A percentile compares a stretch with the other conserved stretches of the same genome.
phyloP scores from a whole-genome alignment of 768 basidiomycete species.

The Amanita molliuscula region DNA sequence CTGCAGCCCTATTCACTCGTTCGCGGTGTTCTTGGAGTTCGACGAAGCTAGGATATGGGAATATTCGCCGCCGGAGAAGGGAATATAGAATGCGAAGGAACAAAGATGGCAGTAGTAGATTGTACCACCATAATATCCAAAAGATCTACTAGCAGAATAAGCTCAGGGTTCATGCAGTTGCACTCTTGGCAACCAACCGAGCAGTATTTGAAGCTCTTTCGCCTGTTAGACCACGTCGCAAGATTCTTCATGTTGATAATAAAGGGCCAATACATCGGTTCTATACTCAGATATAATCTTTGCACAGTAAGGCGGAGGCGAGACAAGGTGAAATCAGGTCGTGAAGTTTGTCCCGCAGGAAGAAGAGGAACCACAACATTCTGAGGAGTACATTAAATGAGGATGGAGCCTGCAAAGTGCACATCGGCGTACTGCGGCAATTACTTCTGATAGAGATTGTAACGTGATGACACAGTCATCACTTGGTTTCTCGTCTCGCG shows the following conservation, averaged over 20 bases:
- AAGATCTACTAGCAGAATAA: constrained; percentile 29
- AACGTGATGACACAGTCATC: background rate
- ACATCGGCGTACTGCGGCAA: background rate
- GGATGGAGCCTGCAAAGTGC: background rate
- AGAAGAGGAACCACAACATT: constrained; percentile 38
- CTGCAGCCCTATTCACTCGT: constrained; percentile 37
- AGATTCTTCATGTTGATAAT: constrained; percentile 26
- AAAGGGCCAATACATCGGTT: constrained; percentile 40
- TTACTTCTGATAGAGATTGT: background rate
- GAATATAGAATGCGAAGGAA: constrained; percentile 36
- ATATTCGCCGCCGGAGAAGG: constrained; percentile 37
- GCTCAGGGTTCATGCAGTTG: background rate
- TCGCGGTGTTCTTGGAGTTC: constrained; percentile 44
- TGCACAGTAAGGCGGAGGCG: constrained; percentile 41
- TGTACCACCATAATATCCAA: constrained; percentile 55
- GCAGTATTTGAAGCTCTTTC: constrained; percentile 39
- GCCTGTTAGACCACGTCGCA: constrained; percentile 45
- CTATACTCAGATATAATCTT: constrained; percentile 42
- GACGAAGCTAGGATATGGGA: constrained; percentile 42
- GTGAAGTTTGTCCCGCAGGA: constrained; percentile 18
- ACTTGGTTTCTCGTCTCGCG: background rate
- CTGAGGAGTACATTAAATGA: background rate
- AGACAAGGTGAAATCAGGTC: constrained; percentile 42
- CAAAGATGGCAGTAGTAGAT: constrained; percentile 43
- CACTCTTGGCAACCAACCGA: constrained; percentile 25